A percentile compares a stretch with the other conserved stretches of the same genome.
Conservation (phyloP, 305 asterid species). For the Lippia alba region DNA sequence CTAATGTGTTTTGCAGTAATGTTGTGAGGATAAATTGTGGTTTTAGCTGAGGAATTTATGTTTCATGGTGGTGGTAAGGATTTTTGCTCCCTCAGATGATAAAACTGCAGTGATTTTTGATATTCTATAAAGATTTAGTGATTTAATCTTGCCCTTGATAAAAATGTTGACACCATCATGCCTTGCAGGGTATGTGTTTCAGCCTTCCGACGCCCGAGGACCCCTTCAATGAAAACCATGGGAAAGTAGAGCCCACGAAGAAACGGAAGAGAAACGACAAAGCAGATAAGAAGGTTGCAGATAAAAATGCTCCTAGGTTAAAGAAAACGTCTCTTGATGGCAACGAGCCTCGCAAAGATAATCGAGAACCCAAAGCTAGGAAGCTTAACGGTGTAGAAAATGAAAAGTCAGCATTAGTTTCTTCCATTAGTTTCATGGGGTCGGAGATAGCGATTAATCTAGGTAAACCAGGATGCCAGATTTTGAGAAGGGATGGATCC, state of each 20-base stretch:
- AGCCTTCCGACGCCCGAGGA: slow-evolving; percentile 85
- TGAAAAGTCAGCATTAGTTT: slow-evolving; percentile 26
- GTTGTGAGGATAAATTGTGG: slow-evolving; percentile 1
- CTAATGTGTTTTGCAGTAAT: background rate
- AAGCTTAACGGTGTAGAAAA: slow-evolving; percentile 31
- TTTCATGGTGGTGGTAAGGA: slow-evolving; percentile 3
- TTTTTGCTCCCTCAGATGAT: too few relatives aligned
- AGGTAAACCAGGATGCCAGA: slow-evolving; percentile 43
- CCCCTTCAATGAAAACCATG: slow-evolving; percentile 75
- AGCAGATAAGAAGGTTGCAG: slow-evolving; percentile 39
- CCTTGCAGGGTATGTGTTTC: slow-evolving; percentile 89
- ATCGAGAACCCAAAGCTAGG: slow-evolving; percentile 8
- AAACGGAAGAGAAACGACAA: slow-evolving; percentile 53
- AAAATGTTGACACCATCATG: too few relatives aligned
- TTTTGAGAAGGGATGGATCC: slow-evolving; percentile 39
- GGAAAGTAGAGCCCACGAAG: slow-evolving; percentile 43
- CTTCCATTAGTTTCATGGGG: slow-evolving; percentile 38
- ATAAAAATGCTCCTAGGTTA: slow-evolving; percentile 34
- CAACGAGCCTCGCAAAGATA: background rate
- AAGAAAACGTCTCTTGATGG: slow-evolving; percentile 23
- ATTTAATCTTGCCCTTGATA: background rate
- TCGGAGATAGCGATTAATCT: slow-evolving; percentile 48
- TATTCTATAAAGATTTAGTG: too few relatives aligned
- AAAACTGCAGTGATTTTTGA: too few relatives aligned
- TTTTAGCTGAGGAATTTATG: slow-evolving; percentile 7